A percentile compares a stretch with the other conserved stretches of the same genome.
Evolutionary conservation across 305 asterid species (phyloP).

Genomic region (Fraxinus albicans): DNA sequence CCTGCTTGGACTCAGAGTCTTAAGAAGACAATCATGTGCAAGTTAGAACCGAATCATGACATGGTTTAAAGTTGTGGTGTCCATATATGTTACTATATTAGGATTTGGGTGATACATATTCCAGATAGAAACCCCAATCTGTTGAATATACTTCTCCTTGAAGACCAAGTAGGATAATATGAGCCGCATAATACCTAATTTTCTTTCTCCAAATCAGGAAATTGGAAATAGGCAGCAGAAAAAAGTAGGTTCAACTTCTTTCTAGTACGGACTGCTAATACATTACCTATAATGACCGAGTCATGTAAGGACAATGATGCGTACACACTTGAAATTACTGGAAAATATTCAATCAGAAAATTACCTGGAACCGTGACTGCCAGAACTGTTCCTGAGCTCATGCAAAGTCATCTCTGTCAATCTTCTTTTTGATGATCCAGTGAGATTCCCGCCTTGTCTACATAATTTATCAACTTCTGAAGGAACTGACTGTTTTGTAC

Average conservation of each 20-base stretch:
- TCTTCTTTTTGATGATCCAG: conserved; percentile 16
- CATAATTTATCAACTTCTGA: conserved; percentile 27
- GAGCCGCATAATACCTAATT: neutral
- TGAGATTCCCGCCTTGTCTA: conserved; percentile 14
- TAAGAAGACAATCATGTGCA: neutral
- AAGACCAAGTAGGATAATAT: neutral
- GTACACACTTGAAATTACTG: neutral
- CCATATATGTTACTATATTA: neutral
- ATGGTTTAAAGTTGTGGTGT: neutral
- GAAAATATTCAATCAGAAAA: neutral
- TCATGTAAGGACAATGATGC: neutral
- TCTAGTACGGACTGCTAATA: neutral
- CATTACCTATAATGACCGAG: neutral
- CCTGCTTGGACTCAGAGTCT: neutral
- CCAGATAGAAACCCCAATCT: neutral
- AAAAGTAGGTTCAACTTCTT: neutral
- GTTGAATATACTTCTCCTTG: neutral
- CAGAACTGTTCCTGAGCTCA: conserved; percentile 47
- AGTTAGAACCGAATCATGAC: neutral
- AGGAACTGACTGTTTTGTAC: conserved; percentile 22
- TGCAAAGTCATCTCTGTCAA: conserved; percentile 28
- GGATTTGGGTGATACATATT: neutral
- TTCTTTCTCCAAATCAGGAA: neutral
- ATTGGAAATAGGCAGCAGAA: neutral
- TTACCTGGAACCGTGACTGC: conserved; percentile 61